These are phyloP conservation scores for Eutypella sp. DNA, from an alignment of 2,329 filamentous ascomycete species.

Conservation along the genomic window DNA sequence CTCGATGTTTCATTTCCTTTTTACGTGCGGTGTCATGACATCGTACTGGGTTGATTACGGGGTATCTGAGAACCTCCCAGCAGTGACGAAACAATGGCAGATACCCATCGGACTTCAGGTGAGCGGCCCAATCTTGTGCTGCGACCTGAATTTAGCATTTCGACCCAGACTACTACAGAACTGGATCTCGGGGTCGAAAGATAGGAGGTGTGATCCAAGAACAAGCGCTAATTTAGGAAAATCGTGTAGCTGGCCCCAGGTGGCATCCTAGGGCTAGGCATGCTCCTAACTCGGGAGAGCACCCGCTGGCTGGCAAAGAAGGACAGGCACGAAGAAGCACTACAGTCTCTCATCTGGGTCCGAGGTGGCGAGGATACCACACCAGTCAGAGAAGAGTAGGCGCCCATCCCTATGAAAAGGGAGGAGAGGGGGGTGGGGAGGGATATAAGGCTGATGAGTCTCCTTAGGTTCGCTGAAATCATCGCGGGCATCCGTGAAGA, in stretches of 20 bases:
- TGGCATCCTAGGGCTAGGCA: conserved; percentile 40
- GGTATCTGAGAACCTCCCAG: conserved; percentile 32
- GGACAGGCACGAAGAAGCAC: conserved; percentile 39
- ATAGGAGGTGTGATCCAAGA: background rate
- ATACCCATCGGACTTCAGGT: conserved; percentile 40
- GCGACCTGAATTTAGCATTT: background rate
- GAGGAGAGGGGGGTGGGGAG: background rate
- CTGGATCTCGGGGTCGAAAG: too few species aligned
- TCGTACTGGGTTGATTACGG: conserved; percentile 44
- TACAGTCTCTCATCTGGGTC: conserved; percentile 45
- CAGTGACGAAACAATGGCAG: conserved; percentile 42
- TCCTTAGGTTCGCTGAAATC: conserved; percentile 33
- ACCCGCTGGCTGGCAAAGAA: conserved; percentile 42
- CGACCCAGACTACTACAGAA: background rate
- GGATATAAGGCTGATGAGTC: background rate
- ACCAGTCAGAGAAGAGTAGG: conserved; percentile 31
- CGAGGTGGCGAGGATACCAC: conserved; percentile 37
- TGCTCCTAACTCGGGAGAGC: conserved; percentile 45
- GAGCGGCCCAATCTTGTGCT: background rate
- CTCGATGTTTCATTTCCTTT: conserved; percentile 41
- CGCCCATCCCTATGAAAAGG: background rate
- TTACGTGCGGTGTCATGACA: conserved; percentile 37
- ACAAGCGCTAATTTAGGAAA: background rate
- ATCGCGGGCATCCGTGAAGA: conserved; percentile 43
- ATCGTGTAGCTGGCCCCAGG: conserved; percentile 34